These are phyloP conservation scores for Harringtonia aguacate DNA, from an alignment of 2,329 filamentous ascomycete genomes.

Conservation along the genomic window DNA sequence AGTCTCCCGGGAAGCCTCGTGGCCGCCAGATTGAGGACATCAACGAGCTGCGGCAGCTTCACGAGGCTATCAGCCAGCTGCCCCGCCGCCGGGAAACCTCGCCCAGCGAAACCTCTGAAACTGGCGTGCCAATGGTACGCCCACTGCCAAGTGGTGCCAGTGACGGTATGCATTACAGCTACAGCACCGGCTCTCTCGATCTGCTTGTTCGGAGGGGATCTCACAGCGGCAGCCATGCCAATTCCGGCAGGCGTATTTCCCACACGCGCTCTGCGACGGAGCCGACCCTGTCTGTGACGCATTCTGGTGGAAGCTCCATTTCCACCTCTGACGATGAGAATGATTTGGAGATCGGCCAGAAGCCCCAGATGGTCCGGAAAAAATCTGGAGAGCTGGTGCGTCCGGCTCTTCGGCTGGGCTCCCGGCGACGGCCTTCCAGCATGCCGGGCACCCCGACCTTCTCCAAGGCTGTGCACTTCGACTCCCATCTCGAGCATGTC, in stretches of 20 bases:
- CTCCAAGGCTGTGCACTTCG: slow-evolving; percentile 96
- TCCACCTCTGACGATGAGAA: slow-evolving; percentile 52
- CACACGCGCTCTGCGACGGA: slow-evolving; percentile 49
- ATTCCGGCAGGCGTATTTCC: slow-evolving; percentile 25
- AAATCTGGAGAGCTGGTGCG: slow-evolving; percentile 96
- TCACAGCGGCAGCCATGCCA: slow-evolving; percentile 16
- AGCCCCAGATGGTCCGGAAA: slow-evolving; percentile 92
- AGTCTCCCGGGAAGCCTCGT: slow-evolving; percentile 29
- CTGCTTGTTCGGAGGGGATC: slow-evolving; percentile 22
- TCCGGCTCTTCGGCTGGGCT: slow-evolving; percentile 73
- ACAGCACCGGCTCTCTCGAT: slow-evolving; percentile 34
- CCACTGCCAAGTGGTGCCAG: slow-evolving; percentile 12
- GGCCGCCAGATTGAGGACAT: slow-evolving; percentile 40
- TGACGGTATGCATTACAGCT: slow-evolving; percentile 31
- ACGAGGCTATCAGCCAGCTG: slow-evolving; percentile 75
- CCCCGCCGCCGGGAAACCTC: slow-evolving; percentile 53
- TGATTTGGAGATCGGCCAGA: slow-evolving; percentile 56
- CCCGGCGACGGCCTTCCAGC: slow-evolving; percentile 77
- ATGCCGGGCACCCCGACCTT: slow-evolving; percentile 97
- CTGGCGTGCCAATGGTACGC: slow-evolving; percentile 24
- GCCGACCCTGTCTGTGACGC: slow-evolving; percentile 33
- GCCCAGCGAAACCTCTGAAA: slow-evolving; percentile 28
- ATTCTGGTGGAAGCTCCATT: slow-evolving; percentile 37
- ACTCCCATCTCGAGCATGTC: slow-evolving; percentile 91
- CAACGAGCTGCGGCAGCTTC: slow-evolving; percentile 59